Percentiles rank a stretch among this genome's conserved stretches.
Conservation (phyloP, 768 basidiomycete genomes). For the Leccinum aurantiacum region DNA sequence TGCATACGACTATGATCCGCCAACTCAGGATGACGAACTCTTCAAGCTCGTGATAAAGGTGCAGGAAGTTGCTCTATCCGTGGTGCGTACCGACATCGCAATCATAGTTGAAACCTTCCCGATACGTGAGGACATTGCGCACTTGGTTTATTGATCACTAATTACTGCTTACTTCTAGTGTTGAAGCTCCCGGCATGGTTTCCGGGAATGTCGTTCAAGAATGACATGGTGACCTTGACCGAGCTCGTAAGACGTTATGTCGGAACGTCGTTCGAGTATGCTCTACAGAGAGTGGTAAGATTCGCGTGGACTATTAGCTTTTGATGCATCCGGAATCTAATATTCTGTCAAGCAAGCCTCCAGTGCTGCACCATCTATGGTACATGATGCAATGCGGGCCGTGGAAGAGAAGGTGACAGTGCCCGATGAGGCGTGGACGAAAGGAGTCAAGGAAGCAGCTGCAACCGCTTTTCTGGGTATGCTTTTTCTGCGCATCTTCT, state of each 20-base stretch:
- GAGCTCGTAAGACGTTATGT: neutral
- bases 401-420: neutral
- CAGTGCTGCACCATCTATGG: neutral
- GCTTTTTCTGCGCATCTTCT: no score
- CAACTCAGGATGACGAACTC: neutral
- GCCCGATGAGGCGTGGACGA: neutral
- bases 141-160: neutral
- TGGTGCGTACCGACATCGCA: neutral
- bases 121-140: neutral
- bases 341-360: neutral
- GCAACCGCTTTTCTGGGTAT: neutral
- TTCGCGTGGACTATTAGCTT: neutral
- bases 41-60: neutral
- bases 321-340: no score
- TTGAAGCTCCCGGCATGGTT: neutral
- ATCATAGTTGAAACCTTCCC: neutral
- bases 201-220: neutral
- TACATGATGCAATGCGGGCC: neutral
- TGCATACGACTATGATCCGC: neutral
- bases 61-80: neutral
- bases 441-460: neutral
- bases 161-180: neutral
- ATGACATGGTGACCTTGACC: neutral
- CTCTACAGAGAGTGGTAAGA: neutral
- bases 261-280: neutral